Percentiles rank a stretch among this genome's conserved stretches.
Evolutionary conservation across 208 protist species (phyloP).

Genomic region (Crithidia brevicula): DNA sequence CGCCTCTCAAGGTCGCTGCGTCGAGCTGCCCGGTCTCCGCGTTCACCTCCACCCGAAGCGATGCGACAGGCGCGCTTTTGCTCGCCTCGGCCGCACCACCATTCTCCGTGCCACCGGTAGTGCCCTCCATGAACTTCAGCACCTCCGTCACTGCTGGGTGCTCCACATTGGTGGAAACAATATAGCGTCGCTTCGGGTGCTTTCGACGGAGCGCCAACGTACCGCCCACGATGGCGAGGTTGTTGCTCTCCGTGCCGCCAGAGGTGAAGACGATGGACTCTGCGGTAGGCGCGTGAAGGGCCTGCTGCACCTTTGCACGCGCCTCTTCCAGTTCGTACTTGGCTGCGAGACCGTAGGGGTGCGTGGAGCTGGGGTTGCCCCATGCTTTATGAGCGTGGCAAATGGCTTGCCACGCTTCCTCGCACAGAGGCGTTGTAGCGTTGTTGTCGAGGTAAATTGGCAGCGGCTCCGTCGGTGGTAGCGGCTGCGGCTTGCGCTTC

Average conservation of each 20-base stretch:
- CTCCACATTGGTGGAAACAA: constrained; percentile 84
- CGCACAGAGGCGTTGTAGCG: constrained; percentile 91
- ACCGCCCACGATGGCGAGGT: constrained; percentile 88
- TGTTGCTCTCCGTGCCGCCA: constrained; percentile 95
- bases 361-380: constrained; percentile 91
- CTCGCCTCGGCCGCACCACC: not conserved
- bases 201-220: constrained; percentile 34
- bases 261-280: constrained; percentile 93
- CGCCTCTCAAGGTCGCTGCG: constrained; percentile 34
- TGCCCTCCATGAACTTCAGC: constrained; percentile 44
- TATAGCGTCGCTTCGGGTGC: constrained; percentile 37
- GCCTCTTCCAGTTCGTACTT: constrained; percentile 85
- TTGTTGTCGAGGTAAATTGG: constrained; percentile 96
- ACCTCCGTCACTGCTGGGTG: constrained; percentile 91
- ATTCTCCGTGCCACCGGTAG: not conserved
- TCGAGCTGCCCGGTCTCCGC: constrained; percentile 40
- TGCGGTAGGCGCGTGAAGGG: constrained; percentile 47
- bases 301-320: constrained; percentile 51
- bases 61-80: constrained; percentile 13
- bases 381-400: constrained; percentile 52
- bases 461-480: constrained; percentile 50
- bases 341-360: constrained; percentile 84
- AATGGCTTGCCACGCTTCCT: constrained; percentile 85
- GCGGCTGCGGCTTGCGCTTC: constrained; percentile 54
- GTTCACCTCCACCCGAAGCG: constrained; percentile 49